Evolutionary conservation across 2,329 filamentous ascomycete species (phyloP).

Genomic region (Berkeleyomyces basicola): DNA sequence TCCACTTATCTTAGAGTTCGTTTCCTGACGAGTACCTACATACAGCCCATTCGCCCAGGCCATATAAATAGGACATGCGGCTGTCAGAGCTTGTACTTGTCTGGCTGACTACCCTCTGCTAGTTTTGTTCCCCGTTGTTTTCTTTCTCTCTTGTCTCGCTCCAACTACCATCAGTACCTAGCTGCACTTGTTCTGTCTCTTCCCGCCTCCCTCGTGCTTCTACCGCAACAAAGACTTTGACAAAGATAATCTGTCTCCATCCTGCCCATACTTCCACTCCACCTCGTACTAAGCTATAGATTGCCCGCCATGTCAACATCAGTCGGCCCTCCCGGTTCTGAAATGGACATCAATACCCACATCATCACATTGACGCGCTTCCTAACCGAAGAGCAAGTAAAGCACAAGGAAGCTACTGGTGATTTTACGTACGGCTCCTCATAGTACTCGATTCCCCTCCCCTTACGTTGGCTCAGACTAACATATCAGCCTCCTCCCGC

Average conservation of each 20-base stretch:
- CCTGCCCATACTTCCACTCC: too few relatives aligned
- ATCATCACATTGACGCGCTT: constrained; percentile 92
- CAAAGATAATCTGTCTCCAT: too few relatives aligned
- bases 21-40: too few relatives aligned
- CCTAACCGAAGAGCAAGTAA: constrained; percentile 87
- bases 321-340: constrained; percentile 21
- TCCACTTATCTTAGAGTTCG: not conserved
- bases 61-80: not conserved
- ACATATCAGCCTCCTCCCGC: too few relatives aligned
- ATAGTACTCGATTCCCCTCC: not conserved
- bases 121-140: not conserved
- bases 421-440: constrained; percentile 67
- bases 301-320: constrained; percentile 10
- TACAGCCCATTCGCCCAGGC: too few relatives aligned
- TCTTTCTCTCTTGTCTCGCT: not conserved
- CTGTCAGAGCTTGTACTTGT: not conserved
- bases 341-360: constrained; percentile 74
- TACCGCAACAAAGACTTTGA: not conserved
- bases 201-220: not conserved
- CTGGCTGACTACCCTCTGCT: not conserved
- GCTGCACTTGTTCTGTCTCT: not conserved
- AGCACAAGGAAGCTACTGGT: constrained; percentile 86
- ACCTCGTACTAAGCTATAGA: not conserved
- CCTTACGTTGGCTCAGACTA: too few relatives aligned
- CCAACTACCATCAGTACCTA: not conserved